Evolutionary conservation across 192 early-diverging fungal species (phyloP), one percentile per base, ranked within the genome.

Genomic region (Backusella macrospora): DNA sequence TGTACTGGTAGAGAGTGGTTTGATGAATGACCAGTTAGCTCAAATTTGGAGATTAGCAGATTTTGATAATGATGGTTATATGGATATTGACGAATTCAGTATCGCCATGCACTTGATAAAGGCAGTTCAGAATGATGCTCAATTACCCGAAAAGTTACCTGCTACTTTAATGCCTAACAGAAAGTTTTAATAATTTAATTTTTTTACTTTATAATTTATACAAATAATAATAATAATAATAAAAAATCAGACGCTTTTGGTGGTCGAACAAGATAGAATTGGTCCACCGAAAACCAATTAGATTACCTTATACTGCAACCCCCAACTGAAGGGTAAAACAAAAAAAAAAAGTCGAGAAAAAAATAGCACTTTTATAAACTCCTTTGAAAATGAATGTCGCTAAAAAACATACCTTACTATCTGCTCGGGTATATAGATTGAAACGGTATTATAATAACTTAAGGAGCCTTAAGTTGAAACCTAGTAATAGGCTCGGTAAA

Each of bases 21-120:
- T 92, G 45, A 78, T 86, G 6, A 81, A 79, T 13, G 78, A 81
- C 26, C 49, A 76, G 16, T 78, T 92, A 43, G 82, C 86, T n/a
- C 87, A 89, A 43, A 85, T 92, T 16, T 92, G 91, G 89, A 78
- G 77, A 43, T 65, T 86, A 18, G 78, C 87, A 14, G 90, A 92
- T 70, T 92, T 87, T 80, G 86, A 89, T 21, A 77, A 75, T 48
- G 86, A 87, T 59, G 91, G 91, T 42, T 86, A 88, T 72, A 82
- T 92, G 72, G 90, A 91, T 38, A 68, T 85, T 52, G 89, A 92
- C 70, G 89, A 92, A 81, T 92, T 92, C 64, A 81, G 85, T 46
- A 86, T 90, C 16, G 91, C 91, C 7, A 92, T 92, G 91, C 85
- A 87, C 48, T 55, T 89, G n/a, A 65, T 72, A 18, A 70, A 75